Evolutionary conservation across 2,329 filamentous ascomycete genomes (phyloP), one percentile per base, ranked within the genome.

Genomic region (Trichoderma citrinoviride): DNA sequence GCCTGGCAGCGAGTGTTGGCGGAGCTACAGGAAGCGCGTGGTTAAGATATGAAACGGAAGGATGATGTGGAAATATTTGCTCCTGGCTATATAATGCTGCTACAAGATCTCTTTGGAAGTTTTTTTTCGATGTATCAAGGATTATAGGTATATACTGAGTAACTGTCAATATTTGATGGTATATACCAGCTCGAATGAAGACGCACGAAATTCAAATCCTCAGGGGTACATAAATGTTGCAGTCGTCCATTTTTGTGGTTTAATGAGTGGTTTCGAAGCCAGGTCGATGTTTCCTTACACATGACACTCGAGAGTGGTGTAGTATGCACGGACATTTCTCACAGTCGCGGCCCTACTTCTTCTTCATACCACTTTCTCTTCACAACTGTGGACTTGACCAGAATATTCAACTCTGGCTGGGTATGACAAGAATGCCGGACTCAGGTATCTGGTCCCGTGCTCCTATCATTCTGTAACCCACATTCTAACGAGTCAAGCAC

Each of bases 1-100:
- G 72, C 77, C 5, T 74, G 82, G 68, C 78, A 74, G 65, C 73
- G 74, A 49, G 74, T 77, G n/a, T 61, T 75, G 25, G 70, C 73
- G 14, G 73, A 77, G 60, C 50, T 79, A 57, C 25, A 61, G 53
- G 64, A 66, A 21, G 64, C 52, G 7, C 43, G 62, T n/a, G 37
- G 43, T 49, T 46, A 60, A 37, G 54, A 53, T 17, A 55, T 10
- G 19, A 10, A 17, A 14, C 33, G 27, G 12, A 12, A 52, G n/a
- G 19, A 17, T 17, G 44, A 40, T 10, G 19, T 44, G 33, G 23
- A 33, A 54, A 44, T 37, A 46, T 12, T 46, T 62, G 49, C 40
- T 62, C 7, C 40, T 58, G 33, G 44, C 46, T n/a, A 49, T 37
- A 49, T n/a, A 33, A 29, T 50, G 4, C 56, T 47, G 61, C 61